Conservation (phyloP, 495 filamentous ascomycete species). For the Neurospora tetraspora region DNA sequence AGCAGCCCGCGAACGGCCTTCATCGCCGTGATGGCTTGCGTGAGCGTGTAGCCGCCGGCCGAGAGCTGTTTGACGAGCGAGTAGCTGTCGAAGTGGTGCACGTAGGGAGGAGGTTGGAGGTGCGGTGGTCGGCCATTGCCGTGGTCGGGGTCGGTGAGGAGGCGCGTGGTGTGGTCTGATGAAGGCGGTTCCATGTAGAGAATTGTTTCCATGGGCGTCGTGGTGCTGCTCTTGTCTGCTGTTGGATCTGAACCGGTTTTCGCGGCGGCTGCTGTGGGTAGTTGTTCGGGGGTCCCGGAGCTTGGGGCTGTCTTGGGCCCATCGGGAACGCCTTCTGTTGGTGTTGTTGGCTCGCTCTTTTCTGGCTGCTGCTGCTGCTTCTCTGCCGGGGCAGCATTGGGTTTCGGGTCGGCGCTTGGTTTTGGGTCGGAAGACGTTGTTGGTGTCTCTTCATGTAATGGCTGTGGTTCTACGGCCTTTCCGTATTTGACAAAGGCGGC, state of each 20-base stretch:
- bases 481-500: slow-evolving; percentile 41
- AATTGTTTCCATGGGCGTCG: slow-evolving; percentile 51
- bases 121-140: slow-evolving; percentile 32
- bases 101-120: slow-evolving; percentile 65
- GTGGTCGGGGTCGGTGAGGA: background rate
- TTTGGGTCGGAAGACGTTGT: background rate
- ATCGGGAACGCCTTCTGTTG: background rate
- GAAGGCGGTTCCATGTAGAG: slow-evolving; percentile 47
- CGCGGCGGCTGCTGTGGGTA: background rate
- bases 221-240: slow-evolving; percentile 21
- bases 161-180: slow-evolving; percentile 17
- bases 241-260: background rate
- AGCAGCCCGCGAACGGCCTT: slow-evolving; percentile 73
- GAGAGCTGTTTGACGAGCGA: slow-evolving; percentile 70
- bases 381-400: slow-evolving; percentile 11
- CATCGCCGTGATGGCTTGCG: slow-evolving; percentile 73
- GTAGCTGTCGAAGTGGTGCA: slow-evolving; percentile 96
- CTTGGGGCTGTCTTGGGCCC: background rate
- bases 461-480: slow-evolving; percentile 49
- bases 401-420: slow-evolving; percentile 1
- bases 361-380: slow-evolving; percentile 5
- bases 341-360: slow-evolving; percentile 3
- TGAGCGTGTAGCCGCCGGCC: slow-evolving; percentile 53
- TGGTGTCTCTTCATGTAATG: background rate
- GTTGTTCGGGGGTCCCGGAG: background rate